These are phyloP conservation scores for Ceriops tagal DNA, from an alignment of 345 rosid species.

Conservation along the genomic window DNA sequence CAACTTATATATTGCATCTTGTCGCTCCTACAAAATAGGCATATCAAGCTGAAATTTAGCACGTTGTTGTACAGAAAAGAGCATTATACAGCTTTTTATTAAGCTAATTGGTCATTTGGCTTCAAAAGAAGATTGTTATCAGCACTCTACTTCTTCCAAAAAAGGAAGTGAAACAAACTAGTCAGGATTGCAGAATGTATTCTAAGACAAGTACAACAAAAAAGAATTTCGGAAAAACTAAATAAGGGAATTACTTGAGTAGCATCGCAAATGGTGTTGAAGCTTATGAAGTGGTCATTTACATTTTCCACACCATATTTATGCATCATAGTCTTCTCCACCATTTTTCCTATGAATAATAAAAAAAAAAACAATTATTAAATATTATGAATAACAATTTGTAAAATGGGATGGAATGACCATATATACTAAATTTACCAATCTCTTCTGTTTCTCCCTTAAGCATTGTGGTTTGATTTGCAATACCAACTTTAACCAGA, in stretches of 20 bases:
- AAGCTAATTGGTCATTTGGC: no score
- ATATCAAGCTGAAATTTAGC: slow-evolving; percentile 6
- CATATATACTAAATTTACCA: slow-evolving; percentile 44
- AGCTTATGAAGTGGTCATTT: slow-evolving; percentile 79
- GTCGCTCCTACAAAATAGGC: slow-evolving; percentile 63
- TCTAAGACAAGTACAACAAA: not conserved
- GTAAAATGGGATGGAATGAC: slow-evolving; percentile 4
- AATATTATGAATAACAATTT: not conserved
- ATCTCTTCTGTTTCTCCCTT: slow-evolving; percentile 98
- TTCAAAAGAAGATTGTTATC: no score
- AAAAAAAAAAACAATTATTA: not conserved
- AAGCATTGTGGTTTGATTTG: slow-evolving; percentile 97
- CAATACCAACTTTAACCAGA: slow-evolving; percentile 78
- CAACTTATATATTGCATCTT: slow-evolving; percentile 91
- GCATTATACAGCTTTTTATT: no score
- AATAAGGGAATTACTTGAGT: slow-evolving; percentile 60
- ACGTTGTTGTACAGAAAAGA: no score
- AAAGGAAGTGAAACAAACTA: no score
- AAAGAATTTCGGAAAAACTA: not conserved
- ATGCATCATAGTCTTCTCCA: slow-evolving; percentile 84
- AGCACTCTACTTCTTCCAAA: no score
- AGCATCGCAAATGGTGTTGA: slow-evolving; percentile 97
- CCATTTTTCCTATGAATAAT: slow-evolving; percentile 57
- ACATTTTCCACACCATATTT: slow-evolving; percentile 83
- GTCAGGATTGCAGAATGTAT: no score